Evolutionary conservation across 805 yeast species (phyloP).

Genomic region (Hanseniaspora valbyensis): DNA sequence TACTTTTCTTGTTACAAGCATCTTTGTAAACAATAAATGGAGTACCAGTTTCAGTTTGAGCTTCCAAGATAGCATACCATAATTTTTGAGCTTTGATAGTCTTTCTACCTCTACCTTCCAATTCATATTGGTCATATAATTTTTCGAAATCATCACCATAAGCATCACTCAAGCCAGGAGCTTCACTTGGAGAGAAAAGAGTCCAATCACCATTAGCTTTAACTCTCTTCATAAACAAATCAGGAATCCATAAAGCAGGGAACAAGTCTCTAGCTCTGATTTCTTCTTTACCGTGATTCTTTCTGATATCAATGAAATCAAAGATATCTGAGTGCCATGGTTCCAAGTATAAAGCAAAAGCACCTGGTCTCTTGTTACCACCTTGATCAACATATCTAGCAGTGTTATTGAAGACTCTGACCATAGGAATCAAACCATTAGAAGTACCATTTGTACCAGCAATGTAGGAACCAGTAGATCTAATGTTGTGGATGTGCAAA

Average conservation of each 20-base stretch:
- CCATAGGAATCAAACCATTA: constrained; percentile 90
- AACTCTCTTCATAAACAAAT: constrained; percentile 85
- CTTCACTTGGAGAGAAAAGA: constrained; percentile 77
- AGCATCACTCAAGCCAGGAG: constrained; percentile 72
- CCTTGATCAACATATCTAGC: constrained; percentile 98
- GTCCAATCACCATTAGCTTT: constrained; percentile 74
- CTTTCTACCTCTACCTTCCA: constrained; percentile 50
- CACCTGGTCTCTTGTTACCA: constrained; percentile 96
- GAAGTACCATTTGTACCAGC: constrained; percentile 90
- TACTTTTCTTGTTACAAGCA: constrained; percentile 74
- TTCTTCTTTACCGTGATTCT: constrained; percentile 93
- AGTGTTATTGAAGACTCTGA: constrained; percentile 86
- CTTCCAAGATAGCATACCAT: constrained; percentile 79
- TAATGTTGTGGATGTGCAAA: constrained; percentile 72
- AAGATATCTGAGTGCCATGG: constrained; percentile 95
- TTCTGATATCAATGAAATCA: constrained; percentile 74
- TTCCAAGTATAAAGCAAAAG: constrained; percentile 84
- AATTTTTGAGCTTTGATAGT: constrained; percentile 76
- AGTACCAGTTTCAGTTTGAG: constrained; percentile 93
- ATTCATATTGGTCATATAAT: constrained; percentile 63
- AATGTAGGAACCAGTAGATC: constrained; percentile 77
- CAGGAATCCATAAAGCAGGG: constrained; percentile 91
- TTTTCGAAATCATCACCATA: constrained; percentile 75
- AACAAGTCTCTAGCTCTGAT: constrained; percentile 85
- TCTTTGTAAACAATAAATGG: constrained; percentile 94